Conservation (phyloP, 1,139 yeast species). For the Pneumocystis jirovecii region DNA sequence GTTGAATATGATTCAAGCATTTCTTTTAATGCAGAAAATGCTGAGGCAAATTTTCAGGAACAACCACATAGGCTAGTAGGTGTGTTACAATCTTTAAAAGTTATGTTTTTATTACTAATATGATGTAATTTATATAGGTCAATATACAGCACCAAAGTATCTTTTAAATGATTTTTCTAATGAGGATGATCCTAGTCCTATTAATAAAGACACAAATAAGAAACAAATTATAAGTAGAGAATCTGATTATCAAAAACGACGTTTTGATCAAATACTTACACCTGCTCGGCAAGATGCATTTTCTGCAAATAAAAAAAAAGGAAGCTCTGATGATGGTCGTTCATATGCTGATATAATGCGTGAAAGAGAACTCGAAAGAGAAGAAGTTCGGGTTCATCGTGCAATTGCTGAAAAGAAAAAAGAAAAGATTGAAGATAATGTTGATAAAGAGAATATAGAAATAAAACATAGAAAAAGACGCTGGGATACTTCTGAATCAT, state of each 20-base stretch:
- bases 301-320: constrained; percentile 16
- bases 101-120: background rate
- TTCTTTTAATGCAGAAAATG: background rate
- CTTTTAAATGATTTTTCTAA: constrained; percentile 21
- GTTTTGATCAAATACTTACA: constrained; percentile 25
- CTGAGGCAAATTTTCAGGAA: background rate
- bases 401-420: constrained; percentile 17
- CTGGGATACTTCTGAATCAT: constrained; percentile 15
- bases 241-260: constrained; percentile 30
- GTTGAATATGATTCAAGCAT: background rate
- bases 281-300: constrained; percentile 15
- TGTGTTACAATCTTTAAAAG: background rate
- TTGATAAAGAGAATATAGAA: constrained; percentile 4
- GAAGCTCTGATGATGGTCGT: constrained; percentile 15
- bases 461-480: constrained; percentile 17
- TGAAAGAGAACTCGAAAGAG: constrained; percentile 23
- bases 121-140: constrained; percentile 6
- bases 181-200: constrained; percentile 21
- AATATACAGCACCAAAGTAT: constrained; percentile 23
- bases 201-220: constrained; percentile 5
- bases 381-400: constrained; percentile 21
- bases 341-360: constrained; percentile 20
- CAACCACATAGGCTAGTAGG: background rate
- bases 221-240: constrained; percentile 25
- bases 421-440: background rate